Conservation (phyloP, 768 basidiomycete species). For the Pleurotus ostreatus region DNA sequence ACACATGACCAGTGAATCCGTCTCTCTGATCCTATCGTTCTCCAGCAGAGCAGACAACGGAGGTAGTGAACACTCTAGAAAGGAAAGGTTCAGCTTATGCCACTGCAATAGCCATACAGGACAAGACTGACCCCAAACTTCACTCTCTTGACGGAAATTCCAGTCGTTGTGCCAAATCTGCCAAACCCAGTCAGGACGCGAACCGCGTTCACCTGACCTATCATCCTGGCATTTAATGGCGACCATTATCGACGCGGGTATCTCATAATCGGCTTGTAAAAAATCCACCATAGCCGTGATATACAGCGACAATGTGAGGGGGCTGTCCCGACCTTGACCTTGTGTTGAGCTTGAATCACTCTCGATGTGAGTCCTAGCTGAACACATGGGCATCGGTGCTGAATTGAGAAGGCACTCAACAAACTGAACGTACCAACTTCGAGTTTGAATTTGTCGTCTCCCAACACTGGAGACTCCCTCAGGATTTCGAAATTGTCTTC, state of each 20-base stretch:
- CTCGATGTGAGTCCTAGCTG: slow-evolving; percentile 20
- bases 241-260: slow-evolving; percentile 63
- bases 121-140: slow-evolving; percentile 64
- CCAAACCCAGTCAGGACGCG: slow-evolving; percentile 72
- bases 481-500: slow-evolving; percentile 55
- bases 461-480: slow-evolving; percentile 61
- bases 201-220: slow-evolving; percentile 55
- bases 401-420: no score
- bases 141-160: slow-evolving; percentile 65
- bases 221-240: slow-evolving; percentile 67
- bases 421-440: slow-evolving; percentile 49
- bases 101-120: not conserved
- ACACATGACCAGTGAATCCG: slow-evolving; percentile 69
- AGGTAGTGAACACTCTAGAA: slow-evolving; percentile 60
- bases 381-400: not conserved
- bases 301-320: slow-evolving; percentile 52
- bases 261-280: slow-evolving; percentile 54
- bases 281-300: slow-evolving; percentile 66
- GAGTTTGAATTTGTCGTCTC: slow-evolving; percentile 68
- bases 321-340: slow-evolving; percentile 22
- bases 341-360: slow-evolving; percentile 16
- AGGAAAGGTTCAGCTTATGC: not conserved
- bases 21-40: slow-evolving; percentile 51
- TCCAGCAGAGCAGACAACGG: slow-evolving; percentile 56
- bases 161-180: slow-evolving; percentile 68